phyloP scores from a whole-genome alignment of 2,329 filamentous ascomycete species.

The Sclerotinia nivalis region DNA sequence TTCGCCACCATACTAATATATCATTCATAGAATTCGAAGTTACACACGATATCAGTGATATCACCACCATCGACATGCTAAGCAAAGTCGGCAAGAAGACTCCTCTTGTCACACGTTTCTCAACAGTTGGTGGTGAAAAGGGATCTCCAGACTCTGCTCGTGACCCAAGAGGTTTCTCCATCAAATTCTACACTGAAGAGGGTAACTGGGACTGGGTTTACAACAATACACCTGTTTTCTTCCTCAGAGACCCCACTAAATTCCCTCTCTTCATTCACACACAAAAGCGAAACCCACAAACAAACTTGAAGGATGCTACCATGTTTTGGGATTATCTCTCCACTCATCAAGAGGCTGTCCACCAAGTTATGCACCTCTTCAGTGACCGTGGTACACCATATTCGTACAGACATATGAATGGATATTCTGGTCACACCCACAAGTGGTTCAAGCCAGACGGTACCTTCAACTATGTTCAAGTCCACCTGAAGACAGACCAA shows the following conservation, averaged over 20 bases:
- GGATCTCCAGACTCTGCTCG: conserved; percentile 67
- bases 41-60: conserved; percentile 39
- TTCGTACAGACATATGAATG: conserved; percentile 66
- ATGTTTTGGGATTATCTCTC: conserved; percentile 53
- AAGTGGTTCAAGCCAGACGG: conserved; percentile 68
- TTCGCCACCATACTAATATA: conserved; percentile 24
- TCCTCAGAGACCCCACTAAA: conserved; percentile 71
- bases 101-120: conserved; percentile 65
- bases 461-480: conserved; percentile 64
- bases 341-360: conserved; percentile 61
- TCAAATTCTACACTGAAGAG: conserved; percentile 72
- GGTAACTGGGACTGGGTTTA: conserved; percentile 73
- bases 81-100: conserved; percentile 67
- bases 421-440: conserved; percentile 66
- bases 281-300: conserved; percentile 73
- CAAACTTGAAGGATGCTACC: conserved; percentile 65
- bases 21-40: conserved; percentile 35
- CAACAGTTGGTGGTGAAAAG: conserved; percentile 69
- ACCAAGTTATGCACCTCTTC: conserved; percentile 67
- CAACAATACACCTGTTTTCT: conserved; percentile 78
- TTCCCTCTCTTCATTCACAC: conserved; percentile 77
- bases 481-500: conserved; percentile 64
- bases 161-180: conserved; percentile 66
- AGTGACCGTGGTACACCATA: conserved; percentile 66
- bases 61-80: conserved; percentile 41